These are phyloP conservation scores for Microbotryum scabiosae DNA, from an alignment of 1,284 basidiomycete genomes.

Conservation along the genomic window DNA sequence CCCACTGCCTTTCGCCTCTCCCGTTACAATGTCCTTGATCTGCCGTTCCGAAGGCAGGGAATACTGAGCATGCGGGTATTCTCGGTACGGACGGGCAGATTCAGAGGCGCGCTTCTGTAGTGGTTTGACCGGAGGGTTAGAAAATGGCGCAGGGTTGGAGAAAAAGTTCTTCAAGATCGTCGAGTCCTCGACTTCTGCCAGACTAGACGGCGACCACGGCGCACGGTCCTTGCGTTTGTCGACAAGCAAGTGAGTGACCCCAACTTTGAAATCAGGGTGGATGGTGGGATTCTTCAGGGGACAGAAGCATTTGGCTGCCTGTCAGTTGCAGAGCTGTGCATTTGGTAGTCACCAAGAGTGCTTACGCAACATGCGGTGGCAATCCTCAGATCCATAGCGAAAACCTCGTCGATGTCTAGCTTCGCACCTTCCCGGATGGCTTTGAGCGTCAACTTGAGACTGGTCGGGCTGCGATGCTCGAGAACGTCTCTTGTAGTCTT, in stretches of 20 bases:
- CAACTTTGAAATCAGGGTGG: constrained; percentile 65
- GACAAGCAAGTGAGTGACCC: constrained; percentile 65
- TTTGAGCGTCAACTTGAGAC: constrained; percentile 71
- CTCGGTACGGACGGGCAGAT: constrained; percentile 34
- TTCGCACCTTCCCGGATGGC: constrained; percentile 63
- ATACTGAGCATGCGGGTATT: constrained; percentile 48
- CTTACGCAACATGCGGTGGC: constrained; percentile 71
- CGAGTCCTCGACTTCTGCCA: constrained; percentile 51
- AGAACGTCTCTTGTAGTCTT: constrained; percentile 56
- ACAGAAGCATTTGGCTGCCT: not conserved
- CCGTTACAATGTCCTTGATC: constrained; percentile 53
- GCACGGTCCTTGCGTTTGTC: constrained; percentile 54
- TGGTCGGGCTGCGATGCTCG: constrained; percentile 72
- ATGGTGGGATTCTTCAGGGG: constrained; percentile 49
- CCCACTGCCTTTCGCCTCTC: constrained; percentile 52
- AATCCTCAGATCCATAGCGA: constrained; percentile 73
- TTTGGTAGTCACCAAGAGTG: constrained; percentile 25
- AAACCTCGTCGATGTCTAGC: constrained; percentile 55
- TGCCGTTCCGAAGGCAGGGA: constrained; percentile 60
- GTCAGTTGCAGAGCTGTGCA: constrained; percentile 6
- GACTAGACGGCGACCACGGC: constrained; percentile 56
- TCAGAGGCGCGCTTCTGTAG: constrained; percentile 3
- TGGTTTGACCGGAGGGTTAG: constrained; percentile 41
- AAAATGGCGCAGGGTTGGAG: constrained; percentile 48
- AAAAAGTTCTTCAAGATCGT: constrained; percentile 57